Percentiles rank a stretch among this genome's conserved stretches.
Conservation (phyloP, 2,329 filamentous ascomycete genomes). For the Cytospora chrysosperma region DNA sequence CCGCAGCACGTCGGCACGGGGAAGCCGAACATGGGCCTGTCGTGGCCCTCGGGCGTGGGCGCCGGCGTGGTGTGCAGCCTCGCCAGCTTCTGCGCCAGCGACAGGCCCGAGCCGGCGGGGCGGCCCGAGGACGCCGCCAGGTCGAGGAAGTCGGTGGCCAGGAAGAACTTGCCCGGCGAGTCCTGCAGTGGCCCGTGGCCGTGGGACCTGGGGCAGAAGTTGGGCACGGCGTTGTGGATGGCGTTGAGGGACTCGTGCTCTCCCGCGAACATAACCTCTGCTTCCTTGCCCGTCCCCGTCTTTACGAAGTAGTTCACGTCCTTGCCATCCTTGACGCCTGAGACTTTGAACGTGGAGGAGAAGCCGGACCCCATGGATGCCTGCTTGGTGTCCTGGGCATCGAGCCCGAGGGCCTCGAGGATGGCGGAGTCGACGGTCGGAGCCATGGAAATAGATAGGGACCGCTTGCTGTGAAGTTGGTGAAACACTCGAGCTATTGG, state of each 20-base stretch:
- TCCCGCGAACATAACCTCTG: constrained; percentile 71
- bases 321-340: constrained; percentile 27
- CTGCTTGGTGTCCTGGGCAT: constrained; percentile 54
- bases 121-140: constrained; percentile 44
- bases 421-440: constrained; percentile 62
- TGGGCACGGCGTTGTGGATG: constrained; percentile 69
- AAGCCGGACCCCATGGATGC: constrained; percentile 65
- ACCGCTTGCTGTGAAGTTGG: not conserved
- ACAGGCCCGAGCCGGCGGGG: constrained; percentile 47
- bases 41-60: constrained; percentile 58
- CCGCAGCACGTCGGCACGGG: constrained; percentile 84
- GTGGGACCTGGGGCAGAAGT: constrained; percentile 72
- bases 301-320: constrained; percentile 66
- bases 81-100: constrained; percentile 74
- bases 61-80: constrained; percentile 75
- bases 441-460: constrained; percentile 35
- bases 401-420: constrained; percentile 58
- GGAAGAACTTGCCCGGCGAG: constrained; percentile 53
- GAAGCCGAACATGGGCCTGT: constrained; percentile 74
- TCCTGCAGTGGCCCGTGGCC: constrained; percentile 64
- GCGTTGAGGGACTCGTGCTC: constrained; percentile 84
- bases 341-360: constrained; percentile 56
- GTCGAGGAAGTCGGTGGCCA: constrained; percentile 79
- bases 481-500: not conserved
- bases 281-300: constrained; percentile 58